Evolutionary conservation across 1,284 basidiomycete species (phyloP).

Genomic region (Microstroma glucosiphilum): DNA sequence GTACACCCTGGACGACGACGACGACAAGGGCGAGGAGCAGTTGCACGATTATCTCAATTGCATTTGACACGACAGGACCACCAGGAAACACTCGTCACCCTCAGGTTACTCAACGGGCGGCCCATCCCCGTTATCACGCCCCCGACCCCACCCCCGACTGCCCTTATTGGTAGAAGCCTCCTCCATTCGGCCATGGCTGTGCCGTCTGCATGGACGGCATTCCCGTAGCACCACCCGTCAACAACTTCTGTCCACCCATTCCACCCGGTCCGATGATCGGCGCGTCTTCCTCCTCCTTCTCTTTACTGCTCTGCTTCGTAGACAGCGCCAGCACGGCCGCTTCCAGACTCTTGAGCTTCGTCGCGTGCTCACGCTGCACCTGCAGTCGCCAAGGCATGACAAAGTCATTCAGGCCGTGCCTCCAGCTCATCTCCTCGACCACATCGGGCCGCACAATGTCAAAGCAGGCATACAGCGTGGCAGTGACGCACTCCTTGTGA

Average conservation of each 20-base stretch:
- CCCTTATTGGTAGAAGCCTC: constrained; percentile 8
- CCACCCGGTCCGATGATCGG: constrained; percentile 30
- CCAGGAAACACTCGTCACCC: too few relatives aligned
- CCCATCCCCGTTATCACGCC: too few relatives aligned
- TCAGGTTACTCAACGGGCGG: too few relatives aligned
- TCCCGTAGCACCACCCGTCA: constrained; percentile 2
- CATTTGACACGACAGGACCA: too few relatives aligned
- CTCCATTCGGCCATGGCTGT: constrained; percentile 18
- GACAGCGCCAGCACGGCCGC: constrained; percentile 69
- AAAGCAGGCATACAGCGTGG: constrained; percentile 81
- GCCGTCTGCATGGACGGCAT: constrained; percentile 24
- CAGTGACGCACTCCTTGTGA: constrained; percentile 95
- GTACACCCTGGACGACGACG: too few relatives aligned
- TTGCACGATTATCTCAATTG: too few relatives aligned
- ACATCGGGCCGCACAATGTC: constrained; percentile 84
- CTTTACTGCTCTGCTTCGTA: constrained; percentile 71
- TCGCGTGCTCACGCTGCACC: constrained; percentile 56
- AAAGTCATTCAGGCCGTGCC: constrained; percentile 88
- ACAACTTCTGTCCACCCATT: constrained; percentile 4
- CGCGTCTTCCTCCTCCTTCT: constrained; percentile 65
- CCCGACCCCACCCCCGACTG: too few relatives aligned
- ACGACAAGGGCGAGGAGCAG: too few relatives aligned
- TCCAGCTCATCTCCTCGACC: constrained; percentile 91
- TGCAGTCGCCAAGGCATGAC: constrained; percentile 92
- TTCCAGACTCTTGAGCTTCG: constrained; percentile 58